Evolutionary conservation across 345 rosid species (phyloP).

Genomic region (Geranium rotundifolium): DNA sequence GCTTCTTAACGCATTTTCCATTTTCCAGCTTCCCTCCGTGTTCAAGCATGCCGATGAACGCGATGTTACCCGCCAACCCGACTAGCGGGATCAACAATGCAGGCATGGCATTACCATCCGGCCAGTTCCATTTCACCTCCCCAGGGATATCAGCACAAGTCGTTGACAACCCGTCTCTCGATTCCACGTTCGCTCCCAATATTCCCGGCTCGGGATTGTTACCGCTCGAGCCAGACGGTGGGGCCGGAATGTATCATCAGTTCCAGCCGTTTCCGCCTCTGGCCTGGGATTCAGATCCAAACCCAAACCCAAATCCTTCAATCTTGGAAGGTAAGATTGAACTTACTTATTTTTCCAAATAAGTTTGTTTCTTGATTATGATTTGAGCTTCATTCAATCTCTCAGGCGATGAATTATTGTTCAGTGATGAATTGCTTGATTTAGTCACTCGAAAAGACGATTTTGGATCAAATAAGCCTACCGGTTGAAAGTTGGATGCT

Average conservation of each 20-base stretch:
- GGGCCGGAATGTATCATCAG: not conserved
- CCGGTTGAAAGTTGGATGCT: too few species aligned
- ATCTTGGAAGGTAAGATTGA: not conserved
- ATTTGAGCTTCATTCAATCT: too few species aligned
- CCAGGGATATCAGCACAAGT: not conserved
- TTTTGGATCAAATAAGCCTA: too few species aligned
- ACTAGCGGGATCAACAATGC: not conserved
- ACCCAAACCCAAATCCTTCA: not conserved
- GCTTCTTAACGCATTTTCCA: not conserved
- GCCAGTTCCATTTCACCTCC: slow-evolving; percentile 2
- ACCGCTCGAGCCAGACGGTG: not conserved
- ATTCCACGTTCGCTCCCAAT: not conserved
- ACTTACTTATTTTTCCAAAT: not conserved
- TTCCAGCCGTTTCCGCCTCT: not conserved
- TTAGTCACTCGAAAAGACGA: too few species aligned
- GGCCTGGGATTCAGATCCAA: not conserved
- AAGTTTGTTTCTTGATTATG: too few species aligned
- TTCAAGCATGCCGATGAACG: slow-evolving; percentile 3
- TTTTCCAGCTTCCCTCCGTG: too few species aligned
- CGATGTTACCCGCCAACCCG: not conserved
- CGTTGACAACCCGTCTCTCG: not conserved
- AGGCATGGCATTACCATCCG: not conserved
- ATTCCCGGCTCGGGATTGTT: not conserved
- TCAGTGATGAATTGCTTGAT: too few species aligned
- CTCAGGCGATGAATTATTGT: too few species aligned